These are phyloP conservation scores for Aspergillus neotritici DNA, from an alignment of 2,329 filamentous ascomycete genomes.

Conservation along the genomic window DNA sequence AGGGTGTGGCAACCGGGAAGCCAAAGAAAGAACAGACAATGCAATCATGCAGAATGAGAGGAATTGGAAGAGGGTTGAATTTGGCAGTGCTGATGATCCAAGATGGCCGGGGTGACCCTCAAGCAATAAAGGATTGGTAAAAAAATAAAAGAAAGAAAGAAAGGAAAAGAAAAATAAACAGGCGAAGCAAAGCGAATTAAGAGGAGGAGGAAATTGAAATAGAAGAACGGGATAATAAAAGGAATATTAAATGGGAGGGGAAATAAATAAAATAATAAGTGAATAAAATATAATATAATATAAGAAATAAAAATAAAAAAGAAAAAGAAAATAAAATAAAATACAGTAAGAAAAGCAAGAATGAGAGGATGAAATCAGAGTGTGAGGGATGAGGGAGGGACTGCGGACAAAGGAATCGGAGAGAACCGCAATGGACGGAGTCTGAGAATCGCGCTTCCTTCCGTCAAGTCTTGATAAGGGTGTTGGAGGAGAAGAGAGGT, in stretches of 20 bases:
- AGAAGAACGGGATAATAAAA: not conserved
- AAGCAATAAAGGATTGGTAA: not conserved
- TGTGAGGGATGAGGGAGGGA: not conserved
- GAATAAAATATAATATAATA: not conserved
- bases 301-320: not conserved
- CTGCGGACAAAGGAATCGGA: no score
- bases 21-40: no score
- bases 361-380: not conserved
- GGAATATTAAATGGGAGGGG: no score
- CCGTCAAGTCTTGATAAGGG: not conserved
- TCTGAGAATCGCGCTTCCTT: no score
- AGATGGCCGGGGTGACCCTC: not conserved
- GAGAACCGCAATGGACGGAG: no score
- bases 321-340: not conserved
- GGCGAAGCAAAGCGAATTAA: not conserved
- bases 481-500: not conserved
- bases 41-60: not conserved
- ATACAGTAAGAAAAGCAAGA: slow-evolving; percentile 1
- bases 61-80: not conserved
- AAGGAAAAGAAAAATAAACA: not conserved
- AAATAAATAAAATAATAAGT: not conserved
- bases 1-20: no score
- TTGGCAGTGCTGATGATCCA: not conserved
- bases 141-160: not conserved
- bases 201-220: slow-evolving; percentile 5